Evolutionary conservation across 2,329 filamentous ascomycete genomes (phyloP).

Genomic region (Colletotrichum tamarilloi): DNA sequence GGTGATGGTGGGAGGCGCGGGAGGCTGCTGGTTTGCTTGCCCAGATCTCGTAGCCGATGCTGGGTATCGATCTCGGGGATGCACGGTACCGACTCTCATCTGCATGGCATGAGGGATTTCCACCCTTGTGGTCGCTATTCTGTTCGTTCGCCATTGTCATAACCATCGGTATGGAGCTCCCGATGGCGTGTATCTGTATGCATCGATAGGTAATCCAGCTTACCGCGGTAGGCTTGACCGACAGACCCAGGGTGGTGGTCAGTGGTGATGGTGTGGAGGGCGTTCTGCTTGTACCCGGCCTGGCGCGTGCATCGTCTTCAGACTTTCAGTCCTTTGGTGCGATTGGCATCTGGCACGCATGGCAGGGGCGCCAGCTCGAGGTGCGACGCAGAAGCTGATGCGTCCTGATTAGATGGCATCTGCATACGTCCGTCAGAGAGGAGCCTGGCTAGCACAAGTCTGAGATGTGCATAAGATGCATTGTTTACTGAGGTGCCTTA

Average conservation of each 20-base stretch:
- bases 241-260: background rate
- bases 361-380: background rate
- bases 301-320: slow-evolving; percentile 1
- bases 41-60: slow-evolving; percentile 26
- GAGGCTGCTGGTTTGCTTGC: slow-evolving; percentile 25
- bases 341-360: slow-evolving; percentile 16
- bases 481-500: background rate
- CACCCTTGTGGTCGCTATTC: background rate
- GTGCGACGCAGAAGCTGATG: slow-evolving; percentile 6
- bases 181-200: background rate
- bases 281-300: slow-evolving; percentile 1
- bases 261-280: slow-evolving; percentile 2
- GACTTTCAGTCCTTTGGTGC: background rate
- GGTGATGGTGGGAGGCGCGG: slow-evolving; percentile 12
- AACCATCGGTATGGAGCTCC: background rate
- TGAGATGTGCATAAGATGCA: slow-evolving; percentile 22
- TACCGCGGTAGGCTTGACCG: background rate
- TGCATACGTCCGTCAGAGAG: slow-evolving; percentile 21
- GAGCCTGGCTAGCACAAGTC: slow-evolving; percentile 1
- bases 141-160: background rate
- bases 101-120: background rate
- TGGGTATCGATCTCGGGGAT: slow-evolving; percentile 26
- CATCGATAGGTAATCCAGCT: background rate
- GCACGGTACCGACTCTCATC: slow-evolving; percentile 16
- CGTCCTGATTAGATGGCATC: slow-evolving; percentile 34